Percentiles rank a stretch among this genome's conserved stretches.
These are phyloP conservation scores for Plasmodium vivax DNA, from an alignment of 169 alveolate genomes.

Conservation along the genomic window DNA sequence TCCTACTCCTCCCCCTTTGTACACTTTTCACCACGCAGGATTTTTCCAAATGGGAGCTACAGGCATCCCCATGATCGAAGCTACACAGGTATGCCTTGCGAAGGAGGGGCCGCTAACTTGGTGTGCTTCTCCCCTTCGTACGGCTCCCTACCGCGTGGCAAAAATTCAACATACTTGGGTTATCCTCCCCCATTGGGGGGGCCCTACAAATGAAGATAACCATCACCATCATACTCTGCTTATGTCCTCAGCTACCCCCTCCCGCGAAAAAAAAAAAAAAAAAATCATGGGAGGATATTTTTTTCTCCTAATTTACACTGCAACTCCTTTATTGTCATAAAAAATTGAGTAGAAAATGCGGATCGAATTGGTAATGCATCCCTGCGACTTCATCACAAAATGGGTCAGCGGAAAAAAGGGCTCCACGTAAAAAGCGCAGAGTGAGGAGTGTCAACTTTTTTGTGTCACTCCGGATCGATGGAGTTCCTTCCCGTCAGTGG, in stretches of 20 bases:
- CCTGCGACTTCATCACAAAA: background rate
- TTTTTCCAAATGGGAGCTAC: background rate
- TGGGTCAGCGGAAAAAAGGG: background rate
- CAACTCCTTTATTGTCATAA: background rate
- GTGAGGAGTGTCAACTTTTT: background rate
- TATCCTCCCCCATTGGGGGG: background rate
- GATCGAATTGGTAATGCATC: background rate
- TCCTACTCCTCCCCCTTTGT: background rate
- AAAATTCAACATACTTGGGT: background rate
- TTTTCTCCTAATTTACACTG: background rate
- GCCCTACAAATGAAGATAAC: background rate
- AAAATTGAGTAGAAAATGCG: background rate
- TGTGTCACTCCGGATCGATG: background rate
- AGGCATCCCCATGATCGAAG: background rate
- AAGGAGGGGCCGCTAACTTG: background rate
- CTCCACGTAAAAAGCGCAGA: background rate
- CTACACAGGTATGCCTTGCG: background rate
- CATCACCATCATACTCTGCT: background rate
- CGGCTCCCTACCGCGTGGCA: background rate
- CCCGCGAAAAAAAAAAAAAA: background rate
- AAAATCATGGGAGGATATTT: background rate
- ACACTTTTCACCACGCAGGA: background rate
- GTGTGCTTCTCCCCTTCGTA: background rate
- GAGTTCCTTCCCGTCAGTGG: background rate
- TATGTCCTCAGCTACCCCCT: background rate